Conservation (phyloP, 2,329 filamentous ascomycete genomes). For the Alternaria sp. region DNA sequence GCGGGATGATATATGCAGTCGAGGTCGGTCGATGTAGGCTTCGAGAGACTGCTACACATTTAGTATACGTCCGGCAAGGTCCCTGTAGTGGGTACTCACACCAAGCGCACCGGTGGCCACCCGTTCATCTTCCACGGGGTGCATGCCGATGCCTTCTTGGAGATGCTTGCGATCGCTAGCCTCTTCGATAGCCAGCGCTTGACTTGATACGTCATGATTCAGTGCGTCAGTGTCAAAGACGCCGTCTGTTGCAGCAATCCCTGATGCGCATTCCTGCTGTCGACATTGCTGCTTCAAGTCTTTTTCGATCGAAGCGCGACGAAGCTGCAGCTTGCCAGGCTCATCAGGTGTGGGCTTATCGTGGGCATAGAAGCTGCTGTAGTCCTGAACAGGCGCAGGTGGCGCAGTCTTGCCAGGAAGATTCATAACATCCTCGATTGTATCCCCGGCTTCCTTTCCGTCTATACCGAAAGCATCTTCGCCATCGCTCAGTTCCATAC, state of each 20-base stretch:
- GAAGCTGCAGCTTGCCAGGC: background rate
- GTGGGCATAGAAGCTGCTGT: background rate
- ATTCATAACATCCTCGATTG: constrained; percentile 16
- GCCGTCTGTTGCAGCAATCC: background rate
- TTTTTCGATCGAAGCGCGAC: background rate
- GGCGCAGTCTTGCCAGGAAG: background rate
- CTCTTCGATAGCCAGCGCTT: background rate
- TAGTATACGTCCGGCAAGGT: background rate
- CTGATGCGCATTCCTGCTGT: background rate
- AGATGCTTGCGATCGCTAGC: background rate
- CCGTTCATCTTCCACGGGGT: background rate
- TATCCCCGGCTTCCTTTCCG: background rate
- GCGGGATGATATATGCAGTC: background rate
- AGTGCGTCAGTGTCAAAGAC: background rate
- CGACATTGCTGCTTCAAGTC: background rate
- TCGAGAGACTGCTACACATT: background rate
- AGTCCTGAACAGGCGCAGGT: background rate
- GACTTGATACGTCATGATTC: background rate
- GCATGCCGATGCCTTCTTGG: background rate
- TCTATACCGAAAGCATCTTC: background rate
- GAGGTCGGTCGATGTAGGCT: background rate
- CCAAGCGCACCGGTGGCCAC: background rate
- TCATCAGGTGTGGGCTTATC: background rate
- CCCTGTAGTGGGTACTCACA: background rate
- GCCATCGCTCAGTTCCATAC: constrained; percentile 22